Percentiles rank a stretch among this genome's conserved stretches.
phyloP scores from a whole-genome alignment of 225 moss, liverwort and hornwort genomes.

The Polytrichum commune region DNA sequence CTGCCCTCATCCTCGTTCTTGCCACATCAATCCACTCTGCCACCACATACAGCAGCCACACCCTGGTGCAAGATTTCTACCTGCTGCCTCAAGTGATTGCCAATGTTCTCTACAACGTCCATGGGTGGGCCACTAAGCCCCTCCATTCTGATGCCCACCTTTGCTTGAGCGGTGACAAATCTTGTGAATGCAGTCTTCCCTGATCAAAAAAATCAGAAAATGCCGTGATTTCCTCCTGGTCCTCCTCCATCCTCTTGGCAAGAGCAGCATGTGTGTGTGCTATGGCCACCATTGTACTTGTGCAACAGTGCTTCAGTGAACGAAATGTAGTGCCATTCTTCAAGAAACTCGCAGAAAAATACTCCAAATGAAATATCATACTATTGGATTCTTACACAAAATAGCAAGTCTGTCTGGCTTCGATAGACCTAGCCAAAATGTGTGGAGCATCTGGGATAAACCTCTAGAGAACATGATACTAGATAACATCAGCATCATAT shows the following conservation, averaged over 20 bases:
- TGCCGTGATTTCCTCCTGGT: neutral
- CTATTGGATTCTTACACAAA: too few relatives aligned
- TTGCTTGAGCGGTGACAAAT: neutral
- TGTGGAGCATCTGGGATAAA: too few relatives aligned
- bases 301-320: neutral
- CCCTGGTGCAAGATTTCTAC: constrained; percentile 1
- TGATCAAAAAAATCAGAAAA: neutral
- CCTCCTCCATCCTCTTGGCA: neutral
- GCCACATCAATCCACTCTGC: neutral
- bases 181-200: neutral
- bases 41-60: neutral
- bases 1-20: neutral
- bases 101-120: neutral
- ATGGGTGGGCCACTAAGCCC: neutral
- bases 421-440: too few relatives aligned
- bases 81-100: neutral
- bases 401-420: too few relatives aligned
- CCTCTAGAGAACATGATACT: too few relatives aligned
- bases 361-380: too few relatives aligned
- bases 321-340: neutral
- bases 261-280: neutral
- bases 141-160: neutral
- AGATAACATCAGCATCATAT: too few relatives aligned
- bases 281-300: neutral
- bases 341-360: neutral